A percentile compares a stretch with the other conserved stretches of the same genome.
Conservation (phyloP, 306 rosid species). For the Corylus avellana region DNA sequence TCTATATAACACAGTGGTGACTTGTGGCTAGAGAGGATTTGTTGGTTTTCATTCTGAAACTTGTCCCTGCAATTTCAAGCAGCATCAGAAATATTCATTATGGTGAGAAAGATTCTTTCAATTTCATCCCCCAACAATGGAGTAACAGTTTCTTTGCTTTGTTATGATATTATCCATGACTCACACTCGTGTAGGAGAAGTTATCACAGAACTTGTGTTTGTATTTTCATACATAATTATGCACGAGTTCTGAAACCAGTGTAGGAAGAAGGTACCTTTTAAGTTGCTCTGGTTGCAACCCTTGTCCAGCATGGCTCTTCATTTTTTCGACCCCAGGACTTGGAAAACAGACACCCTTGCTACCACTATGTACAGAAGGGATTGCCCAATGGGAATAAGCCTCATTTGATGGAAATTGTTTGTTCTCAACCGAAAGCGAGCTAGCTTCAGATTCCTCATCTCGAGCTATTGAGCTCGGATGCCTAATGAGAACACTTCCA, state of each 20-base stretch:
- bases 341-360: constrained; percentile 37
- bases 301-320: constrained; percentile 48
- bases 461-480: constrained; percentile 77
- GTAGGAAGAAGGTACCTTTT: constrained; percentile 57
- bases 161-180: not conserved
- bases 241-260: constrained; percentile 12
- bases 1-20: constrained; percentile 70
- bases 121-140: constrained; percentile 14
- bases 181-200: not conserved
- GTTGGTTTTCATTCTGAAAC: constrained; percentile 67
- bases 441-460: constrained; percentile 99
- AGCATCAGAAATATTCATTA: constrained; percentile 27
- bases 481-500: constrained; percentile 94
- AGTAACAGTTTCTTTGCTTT: constrained; percentile 16
- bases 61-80: constrained; percentile 64
- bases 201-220: too few relatives aligned
- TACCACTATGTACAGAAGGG: constrained; percentile 39
- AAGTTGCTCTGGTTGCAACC: constrained; percentile 55
- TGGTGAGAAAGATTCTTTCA: not conserved
- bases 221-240: constrained; percentile 16
- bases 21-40: constrained; percentile 69
- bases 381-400: constrained; percentile 58
- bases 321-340: constrained; percentile 51
- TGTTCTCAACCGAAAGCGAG: constrained; percentile 85
- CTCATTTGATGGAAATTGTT: constrained; percentile 55